Base-by-base conservation (phyloP, 2,329 filamentous ascomycete genomes). In the Beauveria caledonica region DNA sequence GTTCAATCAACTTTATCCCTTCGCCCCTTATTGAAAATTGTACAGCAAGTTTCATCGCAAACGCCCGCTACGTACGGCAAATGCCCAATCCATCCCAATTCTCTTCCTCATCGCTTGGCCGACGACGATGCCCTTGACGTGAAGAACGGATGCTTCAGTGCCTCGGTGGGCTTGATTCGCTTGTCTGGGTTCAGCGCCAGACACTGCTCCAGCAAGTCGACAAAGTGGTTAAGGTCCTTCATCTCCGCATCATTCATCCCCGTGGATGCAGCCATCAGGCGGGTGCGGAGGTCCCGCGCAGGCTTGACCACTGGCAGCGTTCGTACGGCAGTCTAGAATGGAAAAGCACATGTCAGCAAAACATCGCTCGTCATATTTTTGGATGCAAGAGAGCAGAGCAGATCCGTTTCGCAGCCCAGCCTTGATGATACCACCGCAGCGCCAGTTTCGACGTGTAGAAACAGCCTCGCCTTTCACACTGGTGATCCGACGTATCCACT, bases 131-230 rank as follows among this genome's bases (percentile, higher is more conserved):
- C 62, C 60, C 71, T 69, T 70, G 72, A 74, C 25, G 76, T 77
- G 67, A 97, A 91, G 74, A 97, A 97, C 1, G 89, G 89, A 77
- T 97, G 93, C 69, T 86, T 87, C 67, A 97, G 77, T 53, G 94
- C 94, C 69, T 97, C 92, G 15, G 82, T 79, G 0, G 94, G 90
- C 51, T 89, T 93, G 68, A 94, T 89, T 64, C 94, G 84, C 79
- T 95, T 96, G 72, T 96, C 92, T 1, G 93, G 91, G 70, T 97
- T 96, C 64, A 97, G 81, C 62, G 87, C 86, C 64, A 99, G 79
- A 71, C 92, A 97, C 60, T 89, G 87, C 69, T 96, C 92, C 61
- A 99, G 76, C 53, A 99, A 77, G 73, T 97, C 92, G 66, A 91
- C 81, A 73, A 99, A 96, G 58, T 88, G 80, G 62, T 88, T 86